Base-by-base conservation (phyloP, 1,284 basidiomycete species). In the Phylloboletellus chloephorus region DNA sequence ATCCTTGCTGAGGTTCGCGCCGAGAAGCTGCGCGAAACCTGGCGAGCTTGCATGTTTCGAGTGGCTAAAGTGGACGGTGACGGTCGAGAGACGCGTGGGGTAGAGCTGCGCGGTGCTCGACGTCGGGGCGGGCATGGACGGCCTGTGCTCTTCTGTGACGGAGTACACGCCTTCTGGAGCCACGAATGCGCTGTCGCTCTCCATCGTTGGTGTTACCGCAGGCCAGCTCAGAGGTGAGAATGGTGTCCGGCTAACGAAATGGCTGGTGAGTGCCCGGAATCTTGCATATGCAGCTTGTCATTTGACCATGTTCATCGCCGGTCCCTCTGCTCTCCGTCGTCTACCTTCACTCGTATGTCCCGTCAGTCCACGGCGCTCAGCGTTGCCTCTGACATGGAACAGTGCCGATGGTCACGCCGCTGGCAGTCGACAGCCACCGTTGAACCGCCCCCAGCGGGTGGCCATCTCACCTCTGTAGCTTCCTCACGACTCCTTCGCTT, bases 111-210 rank as follows among this genome's bases (percentile, higher is more conserved):
- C 65, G 43, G 63, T 68, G 49, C 69, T 66, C 19, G 73, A 65
- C 42, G 74, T 60, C 20, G 70, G 65, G 39, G 74, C 71, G 32
- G 72, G 51, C 26, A 67, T 54, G 32, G 72, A 66, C 0, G 82
- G 79, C 60, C 81, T 88, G 69, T 85, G 80, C 56, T 88, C 86
- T 54, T 89, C 87, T n/a, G 79, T 84, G 57, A 88, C 74, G 15
- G 84, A 80, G 66, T 90, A 90, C 40, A 88, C 84, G 53, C 87
- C 88, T 63, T 90, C 88, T 44, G 88, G 87, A 24, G 87, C 87
- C 44, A 88, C 80, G 64, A 90, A 88, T 15, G 83, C 82, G 43
- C 74, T 73, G 41, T 86, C 85, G 72, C 75, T 84, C 69, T 88
- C 84, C 82, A 88, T 88, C 37, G 44, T 20, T 31, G 35, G 7